Evolutionary conservation across 176 grass and related monocot genomes (phyloP), one percentile per base, ranked within the genome.

Genomic region (Bonia amplexicaulis): DNA sequence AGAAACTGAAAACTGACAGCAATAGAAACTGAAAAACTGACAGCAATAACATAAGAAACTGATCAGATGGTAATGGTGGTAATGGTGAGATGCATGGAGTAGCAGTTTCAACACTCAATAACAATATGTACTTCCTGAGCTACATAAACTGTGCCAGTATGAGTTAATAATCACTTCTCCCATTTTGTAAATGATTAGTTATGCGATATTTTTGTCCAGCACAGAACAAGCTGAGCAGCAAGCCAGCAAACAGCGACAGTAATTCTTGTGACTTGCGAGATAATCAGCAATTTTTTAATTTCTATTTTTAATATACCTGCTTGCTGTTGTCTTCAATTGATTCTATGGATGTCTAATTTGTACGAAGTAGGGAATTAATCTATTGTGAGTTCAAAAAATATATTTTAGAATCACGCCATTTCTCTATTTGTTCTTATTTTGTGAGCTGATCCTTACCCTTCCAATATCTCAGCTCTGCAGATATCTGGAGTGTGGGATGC

Each of bases 401-500:
- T 53, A 39, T 65, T 82, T 40, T n/a, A 83, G 31, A 62, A 63
- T 27, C 67, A 66, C 80, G 39, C 9, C 7, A 5, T n/a, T 51
- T 35, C 23, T 22, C 51, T 82, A 26, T 85, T 87, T 74, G 71
- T 52, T 73, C 48, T 87, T 88, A 58, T 83, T 81, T 85, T 33
- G 61, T 69, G 1, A 69, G 29, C 17, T 59, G 22, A 62, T 66
- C 45, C 65, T 69, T 80, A 25, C 39, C 31, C 44, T 67, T 88
- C 66, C 29, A 86, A 74, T 69, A 4, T 88, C 59, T 88, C 85
- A 99, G 97, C 82, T 99, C 97, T 48, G 97, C 93, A 45, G 97
- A 99, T 71, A 99, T 99, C 79, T 99, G 97, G 97, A 99, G 97
- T 86, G 97, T 99, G 78, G 97, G 97, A 53, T 99, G 97, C 79